Conservation (phyloP, 2,329 filamentous ascomycete genomes). For the Monosporascus sp. region DNA sequence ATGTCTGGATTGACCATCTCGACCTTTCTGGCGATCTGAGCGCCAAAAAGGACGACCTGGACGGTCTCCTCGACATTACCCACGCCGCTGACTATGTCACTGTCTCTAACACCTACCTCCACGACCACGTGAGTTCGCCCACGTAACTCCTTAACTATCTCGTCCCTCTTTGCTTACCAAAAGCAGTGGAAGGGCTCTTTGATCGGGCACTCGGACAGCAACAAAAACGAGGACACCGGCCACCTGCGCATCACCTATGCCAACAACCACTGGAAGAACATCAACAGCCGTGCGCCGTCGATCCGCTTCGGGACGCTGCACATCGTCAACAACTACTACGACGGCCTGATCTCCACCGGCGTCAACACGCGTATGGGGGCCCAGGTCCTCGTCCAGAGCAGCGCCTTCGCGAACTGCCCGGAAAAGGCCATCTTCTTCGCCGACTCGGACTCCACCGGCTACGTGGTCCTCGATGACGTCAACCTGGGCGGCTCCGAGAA, state of each 20-base stretch:
- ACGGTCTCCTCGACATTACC: conserved; percentile 39
- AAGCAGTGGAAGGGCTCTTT: conserved; percentile 48
- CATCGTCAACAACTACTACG: conserved; percentile 48
- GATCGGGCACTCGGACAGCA: conserved; percentile 56
- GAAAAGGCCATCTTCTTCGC: conserved; percentile 19
- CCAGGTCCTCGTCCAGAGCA: conserved; percentile 44
- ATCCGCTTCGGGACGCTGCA: conserved; percentile 64
- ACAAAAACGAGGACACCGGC: conserved; percentile 53
- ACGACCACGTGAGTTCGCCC: conserved; percentile 30
- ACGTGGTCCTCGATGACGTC: conserved; percentile 36
- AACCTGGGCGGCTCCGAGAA: conserved; percentile 40
- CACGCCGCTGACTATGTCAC: conserved; percentile 40
- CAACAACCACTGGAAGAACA: conserved; percentile 61
- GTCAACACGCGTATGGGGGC: conserved; percentile 50
- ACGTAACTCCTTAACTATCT: neutral
- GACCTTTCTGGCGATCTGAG: conserved; percentile 32
- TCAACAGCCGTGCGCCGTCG: conserved; percentile 59
- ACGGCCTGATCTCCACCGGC: conserved; percentile 37
- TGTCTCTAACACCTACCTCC: conserved; percentile 36
- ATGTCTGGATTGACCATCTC: conserved; percentile 44
- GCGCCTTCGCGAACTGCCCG: neutral
- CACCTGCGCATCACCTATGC: conserved; percentile 59
- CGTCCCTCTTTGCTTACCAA: neutral
- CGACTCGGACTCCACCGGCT: conserved; percentile 37
- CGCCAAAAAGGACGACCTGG: conserved; percentile 38